These are phyloP conservation scores for Amanita thiersii DNA, from an alignment of 768 basidiomycete genomes.

Conservation along the genomic window DNA sequence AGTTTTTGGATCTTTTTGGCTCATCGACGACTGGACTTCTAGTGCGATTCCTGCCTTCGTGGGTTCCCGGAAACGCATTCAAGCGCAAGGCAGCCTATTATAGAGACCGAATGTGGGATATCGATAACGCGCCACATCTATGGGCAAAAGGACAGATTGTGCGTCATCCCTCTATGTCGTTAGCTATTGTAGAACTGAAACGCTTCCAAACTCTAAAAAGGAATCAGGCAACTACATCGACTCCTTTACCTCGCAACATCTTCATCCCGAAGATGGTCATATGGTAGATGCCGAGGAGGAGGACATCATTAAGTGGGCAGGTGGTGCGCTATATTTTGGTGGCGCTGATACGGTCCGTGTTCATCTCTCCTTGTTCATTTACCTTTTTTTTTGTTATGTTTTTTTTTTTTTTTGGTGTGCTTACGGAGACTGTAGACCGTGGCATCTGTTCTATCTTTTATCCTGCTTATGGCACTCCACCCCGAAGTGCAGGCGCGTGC, in stretches of 20 bases:
- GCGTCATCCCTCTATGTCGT: conserved; percentile 1
- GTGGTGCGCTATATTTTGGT: conserved; percentile 23
- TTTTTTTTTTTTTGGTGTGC: no score
- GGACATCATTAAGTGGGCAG: conserved; percentile 21
- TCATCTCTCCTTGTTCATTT: neutral
- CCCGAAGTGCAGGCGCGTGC: conserved; percentile 30
- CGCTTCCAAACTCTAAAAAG: neutral
- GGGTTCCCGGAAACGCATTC: conserved; percentile 36
- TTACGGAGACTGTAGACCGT: conserved; percentile 20
- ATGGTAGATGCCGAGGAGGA: conserved; percentile 16
- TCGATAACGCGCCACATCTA: conserved; percentile 19
- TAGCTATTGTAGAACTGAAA: neutral
- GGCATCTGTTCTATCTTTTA: conserved; percentile 25
- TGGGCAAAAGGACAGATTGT: conserved; percentile 27
- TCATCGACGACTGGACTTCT: no score
- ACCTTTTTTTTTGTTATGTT: no score
- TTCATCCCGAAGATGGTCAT: conserved; percentile 16
- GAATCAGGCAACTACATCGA: neutral
- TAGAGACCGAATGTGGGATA: conserved; percentile 12
- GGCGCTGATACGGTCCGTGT: conserved; percentile 29
- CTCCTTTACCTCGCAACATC: conserved; percentile 7
- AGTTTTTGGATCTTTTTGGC: no score
- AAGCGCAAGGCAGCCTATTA: conserved; percentile 20
- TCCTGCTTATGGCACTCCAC: conserved; percentile 27
- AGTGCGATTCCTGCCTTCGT: conserved; percentile 31